phyloP scores from a whole-genome alignment of 257 asterid species.

The Solanum ahanhuiri region DNA sequence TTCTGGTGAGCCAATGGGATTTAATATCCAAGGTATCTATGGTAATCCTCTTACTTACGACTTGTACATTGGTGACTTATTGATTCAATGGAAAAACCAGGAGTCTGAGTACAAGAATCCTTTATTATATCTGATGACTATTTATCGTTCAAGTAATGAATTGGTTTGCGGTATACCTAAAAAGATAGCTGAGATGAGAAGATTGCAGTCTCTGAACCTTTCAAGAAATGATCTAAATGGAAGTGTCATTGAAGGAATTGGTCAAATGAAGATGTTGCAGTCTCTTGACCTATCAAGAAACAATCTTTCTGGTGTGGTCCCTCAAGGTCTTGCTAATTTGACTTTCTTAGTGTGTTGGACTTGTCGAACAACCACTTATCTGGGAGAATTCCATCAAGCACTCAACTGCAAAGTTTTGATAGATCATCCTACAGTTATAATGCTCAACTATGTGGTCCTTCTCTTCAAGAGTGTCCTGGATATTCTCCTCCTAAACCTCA shows the following conservation, averaged over 20 bases:
- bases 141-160: conserved; percentile 21
- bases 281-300: conserved; percentile 25
- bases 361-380: conserved; percentile 20
- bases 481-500: not conserved
- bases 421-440: conserved; percentile 17
- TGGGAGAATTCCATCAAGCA: conserved; percentile 8
- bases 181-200: not conserved
- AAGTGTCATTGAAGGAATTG: not conserved
- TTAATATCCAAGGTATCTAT: not conserved
- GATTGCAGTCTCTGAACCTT: conserved; percentile 13
- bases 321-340: conserved; percentile 1
- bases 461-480: conserved; percentile 1
- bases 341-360: conserved; percentile 11
- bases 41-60: too few relatives aligned
- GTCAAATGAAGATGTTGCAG: conserved; percentile 20
- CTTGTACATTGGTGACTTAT: not conserved
- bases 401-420: not conserved
- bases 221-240: conserved; percentile 17
- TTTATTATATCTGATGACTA: conserved; percentile 6
- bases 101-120: not conserved
- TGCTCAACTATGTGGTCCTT: conserved; percentile 12
- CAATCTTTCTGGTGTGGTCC: conserved; percentile 21
- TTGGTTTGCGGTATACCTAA: conserved; percentile 9
- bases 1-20: not conserved
- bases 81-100: conserved; percentile 14